phyloP scores from a whole-genome alignment of 2,329 filamentous ascomycete genomes.

The Colletotrichum destructivum region DNA sequence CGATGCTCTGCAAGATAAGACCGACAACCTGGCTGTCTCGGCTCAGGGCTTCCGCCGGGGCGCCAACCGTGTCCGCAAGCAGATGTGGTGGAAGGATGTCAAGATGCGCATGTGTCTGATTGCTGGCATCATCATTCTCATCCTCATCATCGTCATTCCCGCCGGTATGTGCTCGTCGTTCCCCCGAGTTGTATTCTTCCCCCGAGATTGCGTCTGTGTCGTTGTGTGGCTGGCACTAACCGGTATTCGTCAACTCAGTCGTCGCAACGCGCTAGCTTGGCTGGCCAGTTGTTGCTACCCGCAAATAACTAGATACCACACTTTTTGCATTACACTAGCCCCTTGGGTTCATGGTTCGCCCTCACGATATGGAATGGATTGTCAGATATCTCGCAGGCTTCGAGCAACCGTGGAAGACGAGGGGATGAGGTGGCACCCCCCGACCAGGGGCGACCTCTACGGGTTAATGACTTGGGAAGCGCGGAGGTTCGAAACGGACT shows the following conservation, averaged over 20 bases:
- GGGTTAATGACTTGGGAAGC: conserved; percentile 41
- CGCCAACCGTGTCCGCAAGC: conserved; percentile 94
- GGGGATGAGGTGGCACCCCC: conserved; percentile 30
- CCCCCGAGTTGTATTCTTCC: conserved; percentile 21
- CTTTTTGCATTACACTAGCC: conserved; percentile 44
- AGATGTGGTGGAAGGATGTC: conserved; percentile 99
- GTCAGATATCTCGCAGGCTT: conserved; percentile 41
- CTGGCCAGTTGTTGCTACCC: conserved; percentile 59
- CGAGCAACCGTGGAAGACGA: conserved; percentile 39
- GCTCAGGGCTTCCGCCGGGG: conserved; percentile 96
- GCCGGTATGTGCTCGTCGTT: conserved; percentile 74
- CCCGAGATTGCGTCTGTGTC: conserved; percentile 37
- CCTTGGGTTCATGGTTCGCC: conserved; percentile 43
- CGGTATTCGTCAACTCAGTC: conserved; percentile 47
- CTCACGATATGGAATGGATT: conserved; percentile 42
- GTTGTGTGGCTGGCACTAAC: conserved; percentile 25
- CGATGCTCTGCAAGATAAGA: conserved; percentile 93
- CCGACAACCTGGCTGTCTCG: conserved; percentile 91
- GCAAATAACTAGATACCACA: conserved; percentile 52
- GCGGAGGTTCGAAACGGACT: conserved; percentile 51
- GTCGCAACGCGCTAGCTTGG: conserved; percentile 53
- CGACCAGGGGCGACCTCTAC: conserved; percentile 18
- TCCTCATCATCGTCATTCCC: conserved; percentile 95
- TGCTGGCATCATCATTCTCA: conserved; percentile 89
- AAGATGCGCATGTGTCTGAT: conserved; percentile 99